A percentile compares a stretch with the other conserved stretches of the same genome.
These are phyloP conservation scores for Austroboletus niveus DNA, from an alignment of 1,284 basidiomycete genomes.

Conservation along the genomic window DNA sequence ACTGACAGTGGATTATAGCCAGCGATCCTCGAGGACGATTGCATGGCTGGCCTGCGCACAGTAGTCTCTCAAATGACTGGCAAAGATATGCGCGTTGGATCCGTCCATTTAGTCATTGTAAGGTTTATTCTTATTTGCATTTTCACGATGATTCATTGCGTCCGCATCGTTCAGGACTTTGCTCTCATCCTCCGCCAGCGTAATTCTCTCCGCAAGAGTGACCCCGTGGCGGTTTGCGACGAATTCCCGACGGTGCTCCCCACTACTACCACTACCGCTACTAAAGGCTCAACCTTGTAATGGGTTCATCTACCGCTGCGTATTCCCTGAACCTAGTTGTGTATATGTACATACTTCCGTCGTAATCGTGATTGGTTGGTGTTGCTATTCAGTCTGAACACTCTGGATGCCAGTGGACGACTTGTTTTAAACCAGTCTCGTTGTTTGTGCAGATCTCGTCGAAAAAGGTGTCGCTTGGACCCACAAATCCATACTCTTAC, in stretches of 20 bases:
- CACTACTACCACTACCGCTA: background rate
- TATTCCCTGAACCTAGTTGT: conserved; percentile 4
- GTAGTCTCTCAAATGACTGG: conserved; percentile 23
- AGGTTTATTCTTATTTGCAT: background rate
- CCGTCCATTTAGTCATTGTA: conserved; percentile 19
- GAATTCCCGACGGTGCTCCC: background rate
- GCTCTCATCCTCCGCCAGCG: conserved; percentile 15
- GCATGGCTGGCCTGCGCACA: conserved; percentile 13
- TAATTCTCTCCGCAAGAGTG: conserved; percentile 4
- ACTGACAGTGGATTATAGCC: conserved; percentile 11
- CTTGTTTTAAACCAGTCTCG: conserved; percentile 12
- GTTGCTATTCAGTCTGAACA: background rate
- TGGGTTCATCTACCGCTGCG: background rate
- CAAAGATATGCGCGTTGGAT: conserved; percentile 12
- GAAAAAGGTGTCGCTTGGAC: background rate
- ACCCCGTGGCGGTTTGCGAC: background rate
- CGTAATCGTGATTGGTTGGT: conserved; percentile 1
- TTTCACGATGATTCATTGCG: conserved; percentile 2
- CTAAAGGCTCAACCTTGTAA: background rate
- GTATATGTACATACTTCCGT: conserved; percentile 9
- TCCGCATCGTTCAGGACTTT: conserved; percentile 16
- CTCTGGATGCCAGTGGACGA: background rate
- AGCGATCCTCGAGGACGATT: conserved; percentile 19
- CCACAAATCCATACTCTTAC: background rate
- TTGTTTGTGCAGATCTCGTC: no score